Base-by-base conservation (phyloP, 495 filamentous ascomycete genomes). In the Podospora pseudopauciseta region DNA sequence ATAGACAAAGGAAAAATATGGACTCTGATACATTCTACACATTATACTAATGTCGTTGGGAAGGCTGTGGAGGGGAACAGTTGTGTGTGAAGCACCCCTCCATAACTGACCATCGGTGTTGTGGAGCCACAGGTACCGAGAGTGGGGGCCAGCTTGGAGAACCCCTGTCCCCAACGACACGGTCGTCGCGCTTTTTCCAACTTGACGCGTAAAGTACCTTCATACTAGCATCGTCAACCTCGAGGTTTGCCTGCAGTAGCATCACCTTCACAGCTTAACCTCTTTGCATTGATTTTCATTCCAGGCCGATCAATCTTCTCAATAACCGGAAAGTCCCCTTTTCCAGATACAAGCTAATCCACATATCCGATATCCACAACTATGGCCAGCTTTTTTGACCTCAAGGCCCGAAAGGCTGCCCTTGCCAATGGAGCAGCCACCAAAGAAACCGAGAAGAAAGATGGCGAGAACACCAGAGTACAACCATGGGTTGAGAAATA, bases 401-500 rank as follows among this genome's bases (percentile, higher is more conserved):
- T 97, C 71, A 97, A 94, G 80, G 95, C 94, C 56, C 91, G 93
- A 28, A 92, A 92, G 79, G 93, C 90, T 7, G 92, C 91, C 1
- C 91, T 87, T 27, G 88, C 89, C 32, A 81, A 81, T 60, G 81
- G 84, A 26, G 77, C 84, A 60, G 78, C 77, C 5, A 82, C 84
- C 68, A 88, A 85, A 61, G 55, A 69, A 5, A 49, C 1, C 78
- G 76, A 80, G 72, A 85, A 84, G 60, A 71, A 77, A 66, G 84
- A 85, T 71, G 92, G 89, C 74, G 87, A 92, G 68, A 85, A 80
- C 23, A 82, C 80, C 44, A 85, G 87, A 70, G 81, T 89, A 44
- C 94, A 97, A 74, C 95, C 95, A 69, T 99, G 95, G 95, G 94
- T 98, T 64, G 96, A 98, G 83, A 99, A 99, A 92, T 99, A 99